Evolutionary conservation across 495 filamentous ascomycete species (phyloP), one percentile per base, ranked within the genome.

Genomic region (Sporormia fimetaria): DNA sequence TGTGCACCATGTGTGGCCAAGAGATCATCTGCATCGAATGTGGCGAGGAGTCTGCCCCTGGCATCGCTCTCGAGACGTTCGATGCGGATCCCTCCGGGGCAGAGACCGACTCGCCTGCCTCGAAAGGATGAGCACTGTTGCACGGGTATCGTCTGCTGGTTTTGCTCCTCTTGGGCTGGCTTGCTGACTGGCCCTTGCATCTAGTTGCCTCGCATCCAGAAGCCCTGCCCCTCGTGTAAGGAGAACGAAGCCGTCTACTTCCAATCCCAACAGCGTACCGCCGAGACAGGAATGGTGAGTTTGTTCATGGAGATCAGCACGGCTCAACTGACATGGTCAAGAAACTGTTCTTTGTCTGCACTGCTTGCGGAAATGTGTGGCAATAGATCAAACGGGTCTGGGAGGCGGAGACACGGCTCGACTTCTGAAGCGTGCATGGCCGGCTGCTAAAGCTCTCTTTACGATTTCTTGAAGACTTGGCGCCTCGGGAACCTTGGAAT

Each of bases 281-380:
- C 86, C 10, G 87, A 95, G 60, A 98, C 92, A 6, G 92, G 92
- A 62, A 98, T 98, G 90, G 90, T 96, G 57, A 72, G 80, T 58
- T 32, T 10, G 28, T 48, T 21, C 21, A n/a, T 8, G 35, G 14
- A 24, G 17, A 16, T 45, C 27, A 27, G 22, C 6, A 7, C 9
- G 9, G n/a, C 26, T 14, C n/a, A 15, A 45, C 41, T 20, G 12
- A 40, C 21, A 30, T 46, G 21, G 17, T 34, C 18, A 35, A 96
- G 87, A 94, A 87, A 87, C 74, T 98, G 9, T 98, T 94, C 63
- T 94, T 86, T 59, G 90, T 96, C 29, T 98, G 90, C 67, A 88
- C 83, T 67, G 71, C 74, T 16, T 98, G 90, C 60, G 85, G 84
- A 52, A 78, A 83, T 54, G 87, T 93, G 49, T 93, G 83, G 63